Evolutionary conservation across 805 yeast species (phyloP).

Genomic region (Huiozyma naganishii): DNA sequence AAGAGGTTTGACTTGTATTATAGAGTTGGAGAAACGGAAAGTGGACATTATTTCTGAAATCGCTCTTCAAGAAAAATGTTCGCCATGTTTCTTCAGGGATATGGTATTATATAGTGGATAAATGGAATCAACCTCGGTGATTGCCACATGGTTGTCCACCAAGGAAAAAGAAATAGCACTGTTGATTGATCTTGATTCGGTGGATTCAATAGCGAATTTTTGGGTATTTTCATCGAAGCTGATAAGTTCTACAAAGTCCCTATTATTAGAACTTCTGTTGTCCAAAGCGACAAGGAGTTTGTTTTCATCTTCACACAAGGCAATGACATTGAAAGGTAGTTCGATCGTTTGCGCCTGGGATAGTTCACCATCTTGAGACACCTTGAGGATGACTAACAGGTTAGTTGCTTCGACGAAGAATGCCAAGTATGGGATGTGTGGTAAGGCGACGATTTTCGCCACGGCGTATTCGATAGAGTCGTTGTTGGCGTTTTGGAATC

Average conservation of each 20-base stretch:
- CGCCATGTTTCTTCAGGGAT: constrained; percentile 51
- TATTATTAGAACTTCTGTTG: constrained; percentile 13
- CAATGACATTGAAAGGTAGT: constrained; percentile 23
- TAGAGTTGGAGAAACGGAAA: too few species aligned
- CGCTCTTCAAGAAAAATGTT: constrained; percentile 26
- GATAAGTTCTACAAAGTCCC: constrained; percentile 13
- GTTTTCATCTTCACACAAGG: constrained; percentile 24
- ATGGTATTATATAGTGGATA: constrained; percentile 41
- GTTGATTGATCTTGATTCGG: constrained; percentile 12
- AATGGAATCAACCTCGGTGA: constrained; percentile 30
- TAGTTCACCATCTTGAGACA: constrained; percentile 14
- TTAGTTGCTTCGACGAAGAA: constrained; percentile 45
- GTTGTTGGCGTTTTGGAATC: constrained; percentile 45
- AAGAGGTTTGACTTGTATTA: too few species aligned
- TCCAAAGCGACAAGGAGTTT: constrained; percentile 29
- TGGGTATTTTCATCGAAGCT: constrained; percentile 11
- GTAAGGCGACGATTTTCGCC: constrained; percentile 32
- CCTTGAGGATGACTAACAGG: constrained; percentile 28
- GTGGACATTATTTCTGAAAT: too few species aligned
- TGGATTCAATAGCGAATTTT: constrained; percentile 16
- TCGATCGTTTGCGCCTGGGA: constrained; percentile 23
- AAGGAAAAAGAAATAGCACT: constrained; percentile 18
- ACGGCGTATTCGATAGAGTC: constrained; percentile 43
- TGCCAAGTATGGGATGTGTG: constrained; percentile 27
- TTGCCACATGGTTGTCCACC: constrained; percentile 22